Evolutionary conservation across 208 protist genomes (phyloP).

Genomic region (Crithidia fasciculata): DNA sequence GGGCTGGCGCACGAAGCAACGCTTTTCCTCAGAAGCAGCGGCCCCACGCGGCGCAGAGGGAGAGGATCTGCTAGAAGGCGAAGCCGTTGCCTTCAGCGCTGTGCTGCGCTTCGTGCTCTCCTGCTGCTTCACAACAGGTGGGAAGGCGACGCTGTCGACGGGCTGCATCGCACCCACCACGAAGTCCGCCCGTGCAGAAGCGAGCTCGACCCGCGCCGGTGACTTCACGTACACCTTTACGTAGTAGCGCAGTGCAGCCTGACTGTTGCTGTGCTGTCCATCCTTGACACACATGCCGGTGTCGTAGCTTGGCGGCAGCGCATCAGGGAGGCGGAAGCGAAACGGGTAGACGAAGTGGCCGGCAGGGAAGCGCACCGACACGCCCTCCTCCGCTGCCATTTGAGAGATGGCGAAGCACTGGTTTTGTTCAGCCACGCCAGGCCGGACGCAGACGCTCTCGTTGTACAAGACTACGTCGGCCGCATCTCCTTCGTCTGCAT

Average conservation of each 20-base stretch:
- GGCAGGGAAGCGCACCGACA: constrained; percentile 20
- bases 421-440: constrained; percentile 6
- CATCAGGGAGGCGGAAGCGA: constrained; percentile 22
- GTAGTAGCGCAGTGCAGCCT: constrained; percentile 30
- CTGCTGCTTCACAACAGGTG: neutral
- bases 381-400: constrained; percentile 15
- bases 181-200: constrained; percentile 19
- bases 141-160: constrained; percentile 14
- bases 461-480: constrained; percentile 1
- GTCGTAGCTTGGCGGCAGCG: constrained; percentile 35
- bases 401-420: constrained; percentile 17
- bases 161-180: constrained; percentile 28
- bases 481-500: neutral
- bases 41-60: too few species aligned
- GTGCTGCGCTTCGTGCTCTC: neutral
- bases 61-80: too few species aligned
- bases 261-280: constrained; percentile 33
- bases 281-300: constrained; percentile 31
- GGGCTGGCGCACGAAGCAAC: too few species aligned
- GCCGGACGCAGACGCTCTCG: constrained; percentile 13
- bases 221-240: constrained; percentile 35
- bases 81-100: too few species aligned
- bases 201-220: constrained; percentile 1
- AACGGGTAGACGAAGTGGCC: constrained; percentile 37
- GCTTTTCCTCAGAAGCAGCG: too few species aligned